Evolutionary conservation across 192 early-diverging fungal species (phyloP), one percentile per base, ranked within the genome.

Genomic region (Linnemannia exigua): DNA sequence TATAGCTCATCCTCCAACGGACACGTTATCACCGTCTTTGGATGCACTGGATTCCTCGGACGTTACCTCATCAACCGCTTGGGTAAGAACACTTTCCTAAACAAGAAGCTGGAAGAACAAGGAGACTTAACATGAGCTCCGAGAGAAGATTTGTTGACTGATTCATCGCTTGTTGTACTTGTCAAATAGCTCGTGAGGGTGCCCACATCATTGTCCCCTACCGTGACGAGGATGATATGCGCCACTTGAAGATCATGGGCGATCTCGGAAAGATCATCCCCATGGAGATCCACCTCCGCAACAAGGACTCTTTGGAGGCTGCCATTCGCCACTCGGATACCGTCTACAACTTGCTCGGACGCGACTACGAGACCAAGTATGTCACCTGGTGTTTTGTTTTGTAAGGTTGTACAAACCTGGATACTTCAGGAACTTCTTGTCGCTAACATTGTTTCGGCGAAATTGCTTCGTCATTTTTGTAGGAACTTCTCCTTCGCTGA

Each of bases 201-300:
- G 97, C 97, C 46, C 94, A 96, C 75, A 95, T 99, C 37, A 93
- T 99, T 76, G 91, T 95, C 47, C 96, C 98, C 25, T 97, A 96
- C 89, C 95, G 98, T 78, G 92, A 95, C 69, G 92, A 94, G 82
- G 97, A 99, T 86, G 92, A 95, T 71, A 89, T 92, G 47, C 92
- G 97, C 73, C 96, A 96, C 81, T 91, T 99, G 87, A 97, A 95
- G 92, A 91, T 95, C 20, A 96, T 95, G 88, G 98, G 97, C 48
- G 98, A 99, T 88, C 92, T 99, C 50, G 98, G 98, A 63, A 95
- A 97, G 91, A 93, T 99, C 58, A 91, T 97, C 38, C 95, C 95
- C 54, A 86, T 97, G 92, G 93, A 98, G 81, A 98, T 97, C 87
- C 96, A 98, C 84, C 82, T 98, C 51, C 93, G 95, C 74, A 96